Evolutionary conservation across 306 rosid genomes (phyloP), one percentile per base, ranked within the genome.

Genomic region (Alnus rubra): DNA sequence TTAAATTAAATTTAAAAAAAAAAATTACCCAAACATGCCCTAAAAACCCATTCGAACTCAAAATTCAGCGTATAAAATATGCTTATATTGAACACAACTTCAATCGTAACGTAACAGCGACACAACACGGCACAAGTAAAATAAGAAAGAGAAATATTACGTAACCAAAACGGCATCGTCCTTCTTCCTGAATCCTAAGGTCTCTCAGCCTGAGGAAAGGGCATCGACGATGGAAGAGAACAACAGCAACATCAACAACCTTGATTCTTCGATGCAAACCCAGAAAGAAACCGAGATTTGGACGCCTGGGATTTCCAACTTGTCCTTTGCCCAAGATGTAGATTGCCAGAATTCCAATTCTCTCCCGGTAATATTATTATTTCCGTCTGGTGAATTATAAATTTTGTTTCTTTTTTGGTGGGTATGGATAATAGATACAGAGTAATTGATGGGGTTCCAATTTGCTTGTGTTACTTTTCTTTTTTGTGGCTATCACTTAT

Each of bases 251-350:
- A 31, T 15, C 33, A 44, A n/a, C 12, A 18, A 42, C 72, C 50
- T n/a, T 42, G 72, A 9, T 68, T 68, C 84, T 45, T 76, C 67
- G 75, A 70, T 58, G 37, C 75, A 79, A 47, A 35, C 81, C 58
- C 79, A 50, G 15, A 42, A 68, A 18, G 73, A 14, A 67, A 50
- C 63, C 52, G 79, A 62, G 28, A 42, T 69, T 55, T 39, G 53
- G 71, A 59, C 73, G 77, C 80, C 83, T 51, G 58, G 62, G 86
- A 81, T 74, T 83, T 83, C 84, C 15, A 77, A 78, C 59, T 33
- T 56, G 37, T 72, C 86, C 53, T 78, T 70, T 2, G 37, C 49
- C 30, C 73, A 54, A 0, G 86, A 71, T 50, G 54, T 63, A 62
- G 19, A 23, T 39, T 15, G 62, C 37, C 67, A 67, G 19, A 15